Evolutionary conservation across 768 basidiomycete genomes (phyloP).

Genomic region (Kondoa subrosea): DNA sequence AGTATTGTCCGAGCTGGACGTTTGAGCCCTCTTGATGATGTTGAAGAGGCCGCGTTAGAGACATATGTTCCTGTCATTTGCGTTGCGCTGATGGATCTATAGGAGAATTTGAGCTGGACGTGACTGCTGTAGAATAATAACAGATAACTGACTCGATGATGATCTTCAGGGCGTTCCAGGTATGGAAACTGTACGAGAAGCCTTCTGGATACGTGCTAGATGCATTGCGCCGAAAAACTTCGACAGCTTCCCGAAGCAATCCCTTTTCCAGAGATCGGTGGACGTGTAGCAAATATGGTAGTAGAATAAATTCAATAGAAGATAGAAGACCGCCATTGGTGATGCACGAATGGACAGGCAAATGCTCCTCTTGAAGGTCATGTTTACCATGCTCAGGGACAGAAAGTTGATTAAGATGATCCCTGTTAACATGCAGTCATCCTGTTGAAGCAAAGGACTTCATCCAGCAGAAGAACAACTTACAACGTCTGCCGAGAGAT

Average conservation of each 20-base stretch:
- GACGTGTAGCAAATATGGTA: background rate
- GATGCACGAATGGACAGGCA: background rate
- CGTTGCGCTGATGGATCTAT: too few relatives aligned
- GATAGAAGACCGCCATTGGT: background rate
- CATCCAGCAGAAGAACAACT: background rate
- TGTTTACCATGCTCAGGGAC: background rate
- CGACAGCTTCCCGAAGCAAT: background rate
- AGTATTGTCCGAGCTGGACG: too few relatives aligned
- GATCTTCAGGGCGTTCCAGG: too few relatives aligned
- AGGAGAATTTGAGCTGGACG: too few relatives aligned
- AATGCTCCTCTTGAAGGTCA: background rate
- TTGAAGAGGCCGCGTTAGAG: too few relatives aligned
- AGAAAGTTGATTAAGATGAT: background rate
- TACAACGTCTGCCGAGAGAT: background rate
- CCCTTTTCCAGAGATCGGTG: background rate
- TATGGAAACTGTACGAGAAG: too few relatives aligned
- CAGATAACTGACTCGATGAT: too few relatives aligned
- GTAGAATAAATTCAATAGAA: background rate
- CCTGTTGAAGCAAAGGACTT: background rate
- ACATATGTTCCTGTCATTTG: too few relatives aligned
- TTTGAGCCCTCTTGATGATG: too few relatives aligned
- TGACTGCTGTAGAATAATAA: too few relatives aligned
- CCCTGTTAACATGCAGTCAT: background rate
- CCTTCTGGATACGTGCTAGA: too few relatives aligned
- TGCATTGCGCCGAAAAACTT: background rate